Conservation (phyloP, 2,329 filamentous ascomycete genomes). For the Sporothrix variecibatus region DNA sequence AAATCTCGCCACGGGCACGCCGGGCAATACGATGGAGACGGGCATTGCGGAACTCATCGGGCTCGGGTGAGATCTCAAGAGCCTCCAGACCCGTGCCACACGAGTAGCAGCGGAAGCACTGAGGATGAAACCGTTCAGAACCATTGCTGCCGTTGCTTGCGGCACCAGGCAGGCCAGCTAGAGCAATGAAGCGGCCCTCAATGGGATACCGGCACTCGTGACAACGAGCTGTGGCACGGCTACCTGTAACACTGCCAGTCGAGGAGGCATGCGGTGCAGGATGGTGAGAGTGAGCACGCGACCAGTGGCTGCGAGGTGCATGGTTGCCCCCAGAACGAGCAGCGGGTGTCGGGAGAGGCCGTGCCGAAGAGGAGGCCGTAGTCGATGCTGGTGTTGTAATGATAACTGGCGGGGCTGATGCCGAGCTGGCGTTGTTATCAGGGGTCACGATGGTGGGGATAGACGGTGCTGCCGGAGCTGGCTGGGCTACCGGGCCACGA, state of each 20-base stretch:
- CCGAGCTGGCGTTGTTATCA: slow-evolving; percentile 34
- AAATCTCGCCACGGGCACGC: slow-evolving; percentile 58
- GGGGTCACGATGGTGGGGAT: slow-evolving; percentile 47
- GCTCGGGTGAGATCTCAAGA: slow-evolving; percentile 94
- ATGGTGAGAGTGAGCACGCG: slow-evolving; percentile 48
- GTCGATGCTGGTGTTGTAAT: neutral
- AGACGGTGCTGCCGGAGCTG: slow-evolving; percentile 33
- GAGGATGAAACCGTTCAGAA: slow-evolving; percentile 78
- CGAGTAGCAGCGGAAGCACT: slow-evolving; percentile 87
- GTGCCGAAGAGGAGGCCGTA: slow-evolving; percentile 36
- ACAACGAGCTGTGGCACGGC: slow-evolving; percentile 69
- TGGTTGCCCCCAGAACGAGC: slow-evolving; percentile 35
- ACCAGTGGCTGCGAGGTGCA: slow-evolving; percentile 57
- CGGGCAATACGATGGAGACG: slow-evolving; percentile 72
- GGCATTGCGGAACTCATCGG: slow-evolving; percentile 67
- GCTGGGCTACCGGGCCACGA: slow-evolving; percentile 23
- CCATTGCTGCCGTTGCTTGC: slow-evolving; percentile 17
- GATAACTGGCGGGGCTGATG: neutral
- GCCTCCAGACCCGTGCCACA: slow-evolving; percentile 89
- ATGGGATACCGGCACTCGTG: slow-evolving; percentile 83
- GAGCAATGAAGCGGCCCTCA: slow-evolving; percentile 83
- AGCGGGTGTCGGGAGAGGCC: slow-evolving; percentile 51
- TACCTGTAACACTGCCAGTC: slow-evolving; percentile 34
- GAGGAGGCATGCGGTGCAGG: slow-evolving; percentile 2
- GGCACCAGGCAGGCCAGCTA: slow-evolving; percentile 59